Percentiles rank a stretch among this genome's conserved stretches.
phyloP scores from a whole-genome alignment of 257 asterid species.

The Datura wrightii region DNA sequence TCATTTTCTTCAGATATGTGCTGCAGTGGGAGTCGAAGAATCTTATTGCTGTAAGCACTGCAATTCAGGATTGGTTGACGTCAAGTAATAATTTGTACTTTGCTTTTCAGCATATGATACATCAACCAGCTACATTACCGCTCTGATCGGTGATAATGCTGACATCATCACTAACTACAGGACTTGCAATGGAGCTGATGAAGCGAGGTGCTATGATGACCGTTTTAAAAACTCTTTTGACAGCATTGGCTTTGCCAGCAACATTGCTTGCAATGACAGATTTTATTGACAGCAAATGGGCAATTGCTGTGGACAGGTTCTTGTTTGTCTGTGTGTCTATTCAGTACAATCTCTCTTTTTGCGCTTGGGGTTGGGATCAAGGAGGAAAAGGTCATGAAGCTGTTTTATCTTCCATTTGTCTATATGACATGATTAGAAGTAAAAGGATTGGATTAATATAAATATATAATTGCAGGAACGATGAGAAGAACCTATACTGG shows the following conservation, averaged over 20 bases:
- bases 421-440: background rate
- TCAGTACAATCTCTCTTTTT: background rate
- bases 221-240: slow-evolving; percentile 71
- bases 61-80: slow-evolving; percentile 95
- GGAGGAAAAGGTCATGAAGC: slow-evolving; percentile 18
- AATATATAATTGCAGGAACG: slow-evolving; percentile 1
- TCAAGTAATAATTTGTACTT: slow-evolving; percentile 67
- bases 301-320: slow-evolving; percentile 89
- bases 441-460: slow-evolving; percentile 7
- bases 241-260: slow-evolving; percentile 96
- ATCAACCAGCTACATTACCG: background rate
- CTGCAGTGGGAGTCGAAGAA: slow-evolving; percentile 93
- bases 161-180: slow-evolving; percentile 51
- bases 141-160: slow-evolving; percentile 24
- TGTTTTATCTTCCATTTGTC: slow-evolving; percentile 11
- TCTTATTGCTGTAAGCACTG: slow-evolving; percentile 87
- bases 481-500: background rate
- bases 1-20: slow-evolving; percentile 65
- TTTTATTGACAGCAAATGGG: slow-evolving; percentile 95
- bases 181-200: slow-evolving; percentile 79
- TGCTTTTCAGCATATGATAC: background rate
- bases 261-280: slow-evolving; percentile 72
- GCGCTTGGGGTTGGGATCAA: slow-evolving; percentile 11
- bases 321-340: slow-evolving; percentile 9
- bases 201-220: slow-evolving; percentile 97